Percentiles rank a stretch among this genome's conserved stretches.
Conservation (phyloP, 495 filamentous ascomycete genomes). For the Cladorrhinum samala region DNA sequence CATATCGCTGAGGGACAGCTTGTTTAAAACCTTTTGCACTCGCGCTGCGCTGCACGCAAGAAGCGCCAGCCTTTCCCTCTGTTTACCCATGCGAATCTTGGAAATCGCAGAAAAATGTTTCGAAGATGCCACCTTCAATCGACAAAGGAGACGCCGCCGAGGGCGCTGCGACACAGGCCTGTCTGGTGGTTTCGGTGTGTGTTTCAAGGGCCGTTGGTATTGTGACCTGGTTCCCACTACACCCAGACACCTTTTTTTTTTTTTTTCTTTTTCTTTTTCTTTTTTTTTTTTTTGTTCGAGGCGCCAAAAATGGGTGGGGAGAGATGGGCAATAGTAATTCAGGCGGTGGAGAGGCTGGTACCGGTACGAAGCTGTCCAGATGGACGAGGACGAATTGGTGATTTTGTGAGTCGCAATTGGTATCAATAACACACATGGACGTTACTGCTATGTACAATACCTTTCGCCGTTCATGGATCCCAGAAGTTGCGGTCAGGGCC, state of each 20-base stretch:
- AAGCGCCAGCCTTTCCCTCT: constrained; percentile 3
- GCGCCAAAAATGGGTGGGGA: too few species aligned
- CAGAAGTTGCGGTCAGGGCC: constrained; percentile 1
- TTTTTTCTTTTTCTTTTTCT: too few species aligned
- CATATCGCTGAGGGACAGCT: constrained; percentile 13
- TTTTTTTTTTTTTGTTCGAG: too few species aligned
- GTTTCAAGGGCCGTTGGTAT: constrained; percentile 14
- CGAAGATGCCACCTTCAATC: neutral
- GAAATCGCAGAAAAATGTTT: neutral
- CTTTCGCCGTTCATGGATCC: too few species aligned
- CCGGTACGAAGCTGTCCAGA: neutral
- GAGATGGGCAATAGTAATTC: neutral
- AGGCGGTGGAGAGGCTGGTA: neutral
- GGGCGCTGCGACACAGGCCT: constrained; percentile 16
- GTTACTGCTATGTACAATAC: too few species aligned
- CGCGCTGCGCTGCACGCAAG: constrained; percentile 5
- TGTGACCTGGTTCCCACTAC: neutral
- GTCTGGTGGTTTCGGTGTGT: constrained; percentile 12
- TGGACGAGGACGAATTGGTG: neutral
- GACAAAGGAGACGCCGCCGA: neutral
- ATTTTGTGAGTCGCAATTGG: neutral
- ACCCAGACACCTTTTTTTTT: too few species aligned
- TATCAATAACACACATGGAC: too few species aligned
- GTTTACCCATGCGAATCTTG: constrained; percentile 8
- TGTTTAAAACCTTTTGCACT: constrained; percentile 17